Evolutionary conservation across 116 monocot species (phyloP).

Genomic region (Thalassia testudinum): DNA sequence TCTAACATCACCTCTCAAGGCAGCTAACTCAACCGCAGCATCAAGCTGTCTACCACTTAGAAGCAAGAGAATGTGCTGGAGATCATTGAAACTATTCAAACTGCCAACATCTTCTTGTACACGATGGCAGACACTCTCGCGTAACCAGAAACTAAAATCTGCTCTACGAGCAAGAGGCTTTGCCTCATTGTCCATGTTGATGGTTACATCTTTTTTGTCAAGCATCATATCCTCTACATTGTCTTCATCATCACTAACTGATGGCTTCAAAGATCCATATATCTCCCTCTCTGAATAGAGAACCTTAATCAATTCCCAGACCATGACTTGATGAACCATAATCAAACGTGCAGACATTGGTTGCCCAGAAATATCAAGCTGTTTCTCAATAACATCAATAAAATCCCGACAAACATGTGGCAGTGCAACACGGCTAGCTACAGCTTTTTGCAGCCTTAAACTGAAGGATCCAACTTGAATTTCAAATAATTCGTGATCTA

Average conservation of each 20-base stretch:
- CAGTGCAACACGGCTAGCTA: constrained; percentile 35
- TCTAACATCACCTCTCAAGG: constrained; percentile 81
- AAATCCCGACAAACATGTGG: constrained; percentile 59
- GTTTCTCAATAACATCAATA: constrained; percentile 63
- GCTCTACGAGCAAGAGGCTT: constrained; percentile 65
- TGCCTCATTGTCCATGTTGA: constrained; percentile 62
- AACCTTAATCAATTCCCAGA: constrained; percentile 89
- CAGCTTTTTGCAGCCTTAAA: constrained; percentile 61
- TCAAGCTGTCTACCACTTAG: constrained; percentile 80
- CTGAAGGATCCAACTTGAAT: constrained; percentile 20
- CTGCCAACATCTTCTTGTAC: constrained; percentile 74
- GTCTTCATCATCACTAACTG: constrained; percentile 11
- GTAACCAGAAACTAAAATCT: constrained; percentile 87
- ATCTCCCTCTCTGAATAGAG: constrained; percentile 66
- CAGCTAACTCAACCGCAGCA: constrained; percentile 71
- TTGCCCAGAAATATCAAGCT: constrained; percentile 46
- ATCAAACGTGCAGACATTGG: constrained; percentile 48
- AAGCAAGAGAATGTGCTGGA: constrained; percentile 60
- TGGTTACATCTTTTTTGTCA: constrained; percentile 45
- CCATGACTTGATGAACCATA: constrained; percentile 72
- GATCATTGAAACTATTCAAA: constrained; percentile 41
- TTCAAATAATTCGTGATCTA: constrained; percentile 45
- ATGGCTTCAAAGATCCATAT: constrained; percentile 14
- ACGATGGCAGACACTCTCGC: constrained; percentile 77
- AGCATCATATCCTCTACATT: constrained; percentile 65